Base-by-base conservation (phyloP, 2,329 filamentous ascomycete species). In the Pseudovirgaria hyperparasitica region DNA sequence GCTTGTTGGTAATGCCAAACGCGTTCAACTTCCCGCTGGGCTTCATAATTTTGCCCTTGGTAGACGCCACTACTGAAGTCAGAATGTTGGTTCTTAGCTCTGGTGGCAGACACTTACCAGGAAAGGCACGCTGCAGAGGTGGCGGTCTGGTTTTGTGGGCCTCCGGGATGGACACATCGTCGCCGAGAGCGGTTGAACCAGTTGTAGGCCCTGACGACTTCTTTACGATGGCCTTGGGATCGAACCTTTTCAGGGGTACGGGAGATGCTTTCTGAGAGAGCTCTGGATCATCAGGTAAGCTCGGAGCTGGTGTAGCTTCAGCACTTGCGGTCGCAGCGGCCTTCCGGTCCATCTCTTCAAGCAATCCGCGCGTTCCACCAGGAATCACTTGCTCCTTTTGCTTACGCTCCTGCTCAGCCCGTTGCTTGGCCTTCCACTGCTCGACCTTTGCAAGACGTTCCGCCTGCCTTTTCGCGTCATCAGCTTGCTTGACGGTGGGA, bases 391-490 rank as follows among this genome's bases (percentile, higher is more conserved):
- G 29, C 21, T 35, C 40, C 71, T 43, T 72, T 75, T 80, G 72
- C 48, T 82, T 82, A 36, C 69, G 70, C 41, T 77, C 76, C 40
- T 77, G 76, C 47, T 75, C 73, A 37, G 82, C 80, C 5, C 65
- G 65, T 48, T 84, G 77, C 56, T 86, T 87, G 55, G 84, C 80
- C 58, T 93, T 93, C 86, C 85, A 93, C 31, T 82, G 81, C 50
- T 87, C 82, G 16, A 92, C 58, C 48, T 82, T 86, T 16, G 82
- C 82, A 11, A 42, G 36, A 23, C 28, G 31, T 35, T 17, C 39
- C 38, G 5, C 35, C 41, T 24, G 39, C 38, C 29, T 48, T 40
- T 19, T 46, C 42, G 28, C 44, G 37, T 17, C 38, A 34, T 11
- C 37, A 27, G 22, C 35, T 41, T 34, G 40, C 41, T 23, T 40